Conservation (phyloP, 2,329 filamentous ascomycete species). For the Aspergillus glaucus region DNA sequence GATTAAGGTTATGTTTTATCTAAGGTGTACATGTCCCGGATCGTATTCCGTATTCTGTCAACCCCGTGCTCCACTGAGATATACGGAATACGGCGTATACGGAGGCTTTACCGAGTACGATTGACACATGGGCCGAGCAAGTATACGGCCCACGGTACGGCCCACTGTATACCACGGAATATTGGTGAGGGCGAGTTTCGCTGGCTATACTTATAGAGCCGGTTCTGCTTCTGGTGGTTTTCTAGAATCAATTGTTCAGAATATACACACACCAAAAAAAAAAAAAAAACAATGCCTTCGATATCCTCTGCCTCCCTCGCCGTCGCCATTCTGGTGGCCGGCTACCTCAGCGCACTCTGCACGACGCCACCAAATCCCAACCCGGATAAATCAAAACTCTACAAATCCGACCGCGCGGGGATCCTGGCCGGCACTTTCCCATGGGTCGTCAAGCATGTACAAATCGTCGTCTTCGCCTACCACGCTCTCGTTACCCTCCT, state of each 20-base stretch:
- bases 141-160: too few species aligned
- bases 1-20: neutral
- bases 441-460: slow-evolving; percentile 6
- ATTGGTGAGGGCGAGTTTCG: too few species aligned
- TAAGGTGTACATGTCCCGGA: neutral
- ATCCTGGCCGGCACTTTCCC: slow-evolving; percentile 8
- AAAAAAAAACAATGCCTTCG: slow-evolving; percentile 7
- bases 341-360: slow-evolving; percentile 13
- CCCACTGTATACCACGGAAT: too few species aligned
- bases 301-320: slow-evolving; percentile 7
- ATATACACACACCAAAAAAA: neutral
- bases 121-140: too few species aligned
- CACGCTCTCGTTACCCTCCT: slow-evolving; percentile 16
- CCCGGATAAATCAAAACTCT: slow-evolving; percentile 4
- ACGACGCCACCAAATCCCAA: slow-evolving; percentile 17
- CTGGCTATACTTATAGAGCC: neutral
- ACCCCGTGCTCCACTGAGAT: neutral
- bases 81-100: neutral
- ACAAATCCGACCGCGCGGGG: slow-evolving; percentile 13
- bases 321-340: slow-evolving; percentile 9
- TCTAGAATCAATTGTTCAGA: too few species aligned
- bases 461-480: slow-evolving; percentile 8
- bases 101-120: neutral
- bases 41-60: neutral
- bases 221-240: neutral